Evolutionary conservation across 2,329 filamentous ascomycete genomes (phyloP), one percentile per base, ranked within the genome.

Genomic region (Beauveria sp.): DNA sequence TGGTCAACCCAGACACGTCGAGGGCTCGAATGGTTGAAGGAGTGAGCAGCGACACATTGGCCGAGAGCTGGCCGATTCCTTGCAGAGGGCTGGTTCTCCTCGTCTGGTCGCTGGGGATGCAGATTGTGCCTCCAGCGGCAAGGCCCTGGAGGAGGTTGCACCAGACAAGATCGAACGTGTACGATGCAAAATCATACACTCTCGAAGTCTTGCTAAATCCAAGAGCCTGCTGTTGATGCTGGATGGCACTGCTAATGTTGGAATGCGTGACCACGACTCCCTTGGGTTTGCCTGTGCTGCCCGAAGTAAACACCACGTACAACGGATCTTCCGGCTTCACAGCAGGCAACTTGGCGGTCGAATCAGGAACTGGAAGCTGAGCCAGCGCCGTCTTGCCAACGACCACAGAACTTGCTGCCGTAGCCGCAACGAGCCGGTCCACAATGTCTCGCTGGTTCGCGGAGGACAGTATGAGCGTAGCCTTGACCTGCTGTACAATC

Each of bases 91-190:
- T 48, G 8, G 54, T 26, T 37, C 54, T 18, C 26, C 54, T 44
- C 5, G 54, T 56, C 54, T 40, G 41, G n/a, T 56, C 54, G 43
- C 54, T 56, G 28, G 54, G 54, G 20, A 56, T 56, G 51, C 57
- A 20, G 61, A 63, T 28, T 66, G 59, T 56, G 30, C 54, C 54
- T 18, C 54, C 54, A 0, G 67, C 59, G 34, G 61, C 58, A 7
- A 69, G 51, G 30, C 65, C 55, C 16, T 69, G 41, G 65, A 69
- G 18, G 61, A 62, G 55, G 64, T 69, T 26, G 66, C 64, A 18
- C 66, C 65, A 57, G 66, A 69, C 66, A 16, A 65, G 54, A 56
- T 56, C 54, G 8, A 56, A 56, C 1, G 54, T 56, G 54, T 56
- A 56, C 12, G 54, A 56, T 1, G 54, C 54, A 24, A 56, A 56